Percentiles rank a stretch among this genome's conserved stretches.
These are phyloP conservation scores for Chlamydomonas sp. DNA, from an alignment of 139 green algal species.

Conservation along the genomic window DNA sequence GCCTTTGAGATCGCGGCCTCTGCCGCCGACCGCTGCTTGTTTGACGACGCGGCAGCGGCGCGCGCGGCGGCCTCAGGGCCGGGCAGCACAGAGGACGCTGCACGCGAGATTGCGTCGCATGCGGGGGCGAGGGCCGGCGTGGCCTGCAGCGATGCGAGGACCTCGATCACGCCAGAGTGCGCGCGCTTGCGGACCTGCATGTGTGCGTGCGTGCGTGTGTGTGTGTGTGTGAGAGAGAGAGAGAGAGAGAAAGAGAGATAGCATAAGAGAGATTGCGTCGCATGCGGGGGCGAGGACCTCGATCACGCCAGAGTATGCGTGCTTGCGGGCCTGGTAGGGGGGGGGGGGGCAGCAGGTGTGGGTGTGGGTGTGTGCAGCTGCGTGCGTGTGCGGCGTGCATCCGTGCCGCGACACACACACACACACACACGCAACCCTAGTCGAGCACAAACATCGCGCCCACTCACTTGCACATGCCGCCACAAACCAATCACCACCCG, in stretches of 20 bases:
- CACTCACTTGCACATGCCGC: background rate
- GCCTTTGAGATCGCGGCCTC: slow-evolving; percentile 64
- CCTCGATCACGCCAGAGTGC: slow-evolving; percentile 40
- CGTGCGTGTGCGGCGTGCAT: background rate
- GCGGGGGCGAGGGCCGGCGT: slow-evolving; percentile 13
- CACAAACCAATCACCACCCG: slow-evolving; percentile 2
- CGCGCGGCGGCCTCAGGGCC: slow-evolving; percentile 58
- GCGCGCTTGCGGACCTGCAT: slow-evolving; percentile 58
- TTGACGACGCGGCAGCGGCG: slow-evolving; percentile 56
- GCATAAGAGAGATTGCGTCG: slow-evolving; percentile 14
- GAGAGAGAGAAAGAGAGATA: too few relatives aligned
- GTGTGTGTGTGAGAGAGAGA: too few relatives aligned
- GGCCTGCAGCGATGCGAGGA: slow-evolving; percentile 56
- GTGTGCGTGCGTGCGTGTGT: background rate
- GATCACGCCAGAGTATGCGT: slow-evolving; percentile 37
- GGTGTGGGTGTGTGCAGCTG: too few relatives aligned
- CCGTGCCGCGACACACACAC: background rate
- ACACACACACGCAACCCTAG: slow-evolving; percentile 35
- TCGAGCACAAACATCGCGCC: background rate
- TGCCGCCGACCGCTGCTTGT: slow-evolving; percentile 61
- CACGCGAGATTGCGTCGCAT: slow-evolving; percentile 13
- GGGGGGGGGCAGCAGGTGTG: too few relatives aligned
- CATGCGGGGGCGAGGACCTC: slow-evolving; percentile 41
- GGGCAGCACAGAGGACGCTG: slow-evolving; percentile 41
- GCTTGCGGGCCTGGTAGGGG: slow-evolving; percentile 50